Evolutionary conservation across 306 rosid species (phyloP), one percentile per base, ranked within the genome.

Genomic region (Hippophae gyantsensis): DNA sequence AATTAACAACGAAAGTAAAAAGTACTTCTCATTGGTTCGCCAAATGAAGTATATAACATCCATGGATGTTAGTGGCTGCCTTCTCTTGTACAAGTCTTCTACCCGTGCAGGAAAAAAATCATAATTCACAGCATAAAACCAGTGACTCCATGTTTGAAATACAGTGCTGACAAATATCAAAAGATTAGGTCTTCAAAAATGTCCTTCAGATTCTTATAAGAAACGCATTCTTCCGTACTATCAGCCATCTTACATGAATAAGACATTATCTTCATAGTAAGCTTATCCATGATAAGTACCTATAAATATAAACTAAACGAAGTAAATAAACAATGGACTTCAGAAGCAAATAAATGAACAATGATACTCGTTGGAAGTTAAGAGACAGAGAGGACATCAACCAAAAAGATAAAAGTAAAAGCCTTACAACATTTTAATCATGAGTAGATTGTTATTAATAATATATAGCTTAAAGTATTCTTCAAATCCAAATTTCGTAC

Each of bases 251-350:
- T 92, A 79, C 96, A 92, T 7, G 96, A 72, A 76, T 81, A 81
- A 57, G 99, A 92, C 99, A 92, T 88, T 74, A 92, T 82, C 82
- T 92, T 92, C 58, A 92, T 78, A 54, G 99, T 92, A 62, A 92
- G 77, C 74, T 78, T 92, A 78, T 92, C 99, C 99, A 92, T 85
- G 75, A 92, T 85, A 50, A 92, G 86, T 75, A 92, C 99, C 99
- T 92, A 70, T 61, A 80, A 61, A 54, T 6, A 55, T 72, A 73
- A 57, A 69, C 65, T 63, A 43, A 58, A 58, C 60, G 68, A 58
- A 48, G 74, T 42, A 54, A 49, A 49, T 38, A 18, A 26, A 48
- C 5, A 49, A 71, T 65, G 52, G 14, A 66, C 68, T 65, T 32
- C 43, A n/a, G 10, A 32, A 18, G 23, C 32, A 51, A 10, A 42